Base-by-base conservation (phyloP, 352 stramenopile species). In the Aphanomyces euteiches region DNA sequence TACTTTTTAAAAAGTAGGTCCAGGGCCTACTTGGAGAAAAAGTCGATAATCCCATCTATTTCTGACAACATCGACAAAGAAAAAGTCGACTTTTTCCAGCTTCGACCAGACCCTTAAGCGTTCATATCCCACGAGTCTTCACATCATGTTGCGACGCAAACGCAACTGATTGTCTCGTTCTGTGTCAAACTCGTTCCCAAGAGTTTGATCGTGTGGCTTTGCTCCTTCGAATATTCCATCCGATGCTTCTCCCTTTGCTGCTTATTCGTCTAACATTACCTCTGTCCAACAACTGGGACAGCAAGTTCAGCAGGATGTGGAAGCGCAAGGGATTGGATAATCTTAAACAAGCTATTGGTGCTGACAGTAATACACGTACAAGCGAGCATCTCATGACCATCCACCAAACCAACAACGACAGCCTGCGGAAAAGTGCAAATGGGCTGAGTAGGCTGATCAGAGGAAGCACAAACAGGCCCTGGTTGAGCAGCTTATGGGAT, bases 261-360 rank as follows among this genome's bases (percentile, higher is more conserved):
- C 6, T 5, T 61, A 61, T 37, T 37, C 54, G 17, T 37, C 54
- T 13, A 37, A 61, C 12, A 5, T 61, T 37, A 37, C 19, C 48
- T 7, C 54, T 17, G 54, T 61, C 5, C 54, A 61, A 17, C 54
- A 10, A 5, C 43, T 61, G 54, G 54, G 54, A 41, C 54, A 61
- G 15, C 48, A 57, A 57, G 48, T 57, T 15, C 48, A 57, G 48
- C 15, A 15, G 5, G 48, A 15, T n/a, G 48, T 61, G 5, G 13
- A 28, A 13, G 13, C 5, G 28, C 54, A 61, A 38, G 13, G 28
- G 54, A 7, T 37, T 61, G 13, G 54, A 61, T 37, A 12, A 37
- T 7, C 28, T 61, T 5, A 21, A 61, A 17, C 7, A 61, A 40
- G 54, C 21, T 28, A 37, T 61, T 17, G 54, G 54, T 21, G 50